Conservation (phyloP, 2,329 filamentous ascomycete genomes). For the Cadophora sp. region DNA sequence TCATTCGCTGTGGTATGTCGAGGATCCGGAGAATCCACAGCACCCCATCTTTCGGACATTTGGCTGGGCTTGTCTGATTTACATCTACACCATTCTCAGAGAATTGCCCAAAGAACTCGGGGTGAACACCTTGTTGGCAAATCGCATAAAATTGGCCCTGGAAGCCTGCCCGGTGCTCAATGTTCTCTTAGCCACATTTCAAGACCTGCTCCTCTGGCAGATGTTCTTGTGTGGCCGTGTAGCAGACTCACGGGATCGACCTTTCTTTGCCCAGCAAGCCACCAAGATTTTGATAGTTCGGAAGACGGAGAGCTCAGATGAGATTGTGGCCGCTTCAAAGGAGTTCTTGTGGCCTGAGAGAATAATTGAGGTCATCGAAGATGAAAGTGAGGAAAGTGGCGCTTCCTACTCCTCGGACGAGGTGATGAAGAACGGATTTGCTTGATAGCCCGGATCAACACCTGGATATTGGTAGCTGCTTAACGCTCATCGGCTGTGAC, state of each 20-base stretch:
- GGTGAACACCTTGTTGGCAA: conserved; percentile 34
- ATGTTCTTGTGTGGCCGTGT: conserved; percentile 36
- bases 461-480: no score
- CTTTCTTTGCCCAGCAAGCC: conserved; percentile 34
- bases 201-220: conserved; percentile 37
- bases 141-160: conserved; percentile 25
- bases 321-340: conserved; percentile 28
- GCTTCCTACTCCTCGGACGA: neutral
- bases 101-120: conserved; percentile 32
- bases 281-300: conserved; percentile 32
- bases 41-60: conserved; percentile 34
- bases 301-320: conserved; percentile 26
- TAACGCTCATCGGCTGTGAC: neutral
- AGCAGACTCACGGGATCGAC: conserved; percentile 29
- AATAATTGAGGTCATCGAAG: neutral
- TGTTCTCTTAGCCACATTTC: conserved; percentile 37
- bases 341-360: conserved; percentile 35
- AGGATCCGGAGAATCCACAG: conserved; percentile 26
- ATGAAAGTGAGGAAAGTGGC: conserved; percentile 2
- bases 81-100: conserved; percentile 33
- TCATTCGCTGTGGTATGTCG: conserved; percentile 32
- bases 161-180: conserved; percentile 33
- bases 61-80: conserved; percentile 35
- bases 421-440: neutral
- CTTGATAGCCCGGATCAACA: neutral